phyloP scores from a whole-genome alignment of 2,329 filamentous ascomycete species.

The Xylariaceae sp. region DNA sequence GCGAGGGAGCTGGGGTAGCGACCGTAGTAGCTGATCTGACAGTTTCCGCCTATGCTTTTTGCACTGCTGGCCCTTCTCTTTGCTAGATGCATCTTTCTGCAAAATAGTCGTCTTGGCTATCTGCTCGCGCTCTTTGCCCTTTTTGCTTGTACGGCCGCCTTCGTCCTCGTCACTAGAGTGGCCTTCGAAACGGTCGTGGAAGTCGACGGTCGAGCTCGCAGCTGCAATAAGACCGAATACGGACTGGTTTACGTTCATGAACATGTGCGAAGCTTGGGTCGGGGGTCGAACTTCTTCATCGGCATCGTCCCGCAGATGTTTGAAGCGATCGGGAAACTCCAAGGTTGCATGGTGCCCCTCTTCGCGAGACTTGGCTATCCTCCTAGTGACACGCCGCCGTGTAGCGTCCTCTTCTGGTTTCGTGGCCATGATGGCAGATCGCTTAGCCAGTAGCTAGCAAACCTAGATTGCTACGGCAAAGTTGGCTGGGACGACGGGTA shows the following conservation, averaged over 20 bases:
- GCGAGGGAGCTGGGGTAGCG: constrained; percentile 58
- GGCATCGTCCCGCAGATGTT: constrained; percentile 46
- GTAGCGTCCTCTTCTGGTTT: constrained; percentile 34
- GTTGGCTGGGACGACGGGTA: too few relatives aligned
- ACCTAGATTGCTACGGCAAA: not conserved
- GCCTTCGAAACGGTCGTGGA: constrained; percentile 75
- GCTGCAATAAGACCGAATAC: constrained; percentile 91
- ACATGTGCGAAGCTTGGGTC: constrained; percentile 46
- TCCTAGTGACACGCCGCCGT: constrained; percentile 40
- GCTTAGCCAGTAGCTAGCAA: not conserved
- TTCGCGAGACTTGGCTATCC: constrained; percentile 44
- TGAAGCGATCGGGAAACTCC: constrained; percentile 54
- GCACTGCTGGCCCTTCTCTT: constrained; percentile 33
- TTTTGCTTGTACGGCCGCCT: constrained; percentile 36
- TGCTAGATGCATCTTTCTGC: constrained; percentile 32
- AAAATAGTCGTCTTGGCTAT: constrained; percentile 34
- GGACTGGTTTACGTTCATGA: constrained; percentile 85
- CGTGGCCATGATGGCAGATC: constrained; percentile 24
- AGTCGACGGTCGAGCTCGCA: constrained; percentile 78
- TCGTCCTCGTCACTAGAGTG: constrained; percentile 77
- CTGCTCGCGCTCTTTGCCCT: constrained; percentile 25
- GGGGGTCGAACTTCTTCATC: constrained; percentile 48
- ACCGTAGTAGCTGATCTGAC: constrained; percentile 65
- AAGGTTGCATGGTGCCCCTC: constrained; percentile 40
- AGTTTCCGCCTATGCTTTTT: constrained; percentile 56